Conservation (phyloP, 2,329 filamentous ascomycete species). For the Colletotrichum spaethianum region DNA sequence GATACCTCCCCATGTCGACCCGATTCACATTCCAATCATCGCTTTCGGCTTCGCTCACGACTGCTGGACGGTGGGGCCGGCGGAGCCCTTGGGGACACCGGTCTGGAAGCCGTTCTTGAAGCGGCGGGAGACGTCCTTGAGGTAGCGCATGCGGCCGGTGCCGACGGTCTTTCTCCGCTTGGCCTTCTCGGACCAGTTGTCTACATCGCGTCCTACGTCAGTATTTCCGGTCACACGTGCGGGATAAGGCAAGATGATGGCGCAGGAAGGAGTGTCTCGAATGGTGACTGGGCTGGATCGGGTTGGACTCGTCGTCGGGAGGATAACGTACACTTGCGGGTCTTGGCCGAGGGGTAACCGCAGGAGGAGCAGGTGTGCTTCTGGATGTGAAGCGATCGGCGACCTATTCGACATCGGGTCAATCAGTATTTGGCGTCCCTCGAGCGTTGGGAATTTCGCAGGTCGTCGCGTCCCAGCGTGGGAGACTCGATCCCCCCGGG, state of each 20-base stretch:
- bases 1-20: constrained; percentile 40
- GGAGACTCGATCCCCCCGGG: not conserved
- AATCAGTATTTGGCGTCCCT: constrained; percentile 20
- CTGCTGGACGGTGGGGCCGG: constrained; percentile 66
- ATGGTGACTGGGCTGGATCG: not conserved
- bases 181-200: constrained; percentile 99
- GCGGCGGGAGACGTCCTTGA: constrained; percentile 91
- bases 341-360: constrained; percentile 98
- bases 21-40: constrained; percentile 39
- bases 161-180: constrained; percentile 99
- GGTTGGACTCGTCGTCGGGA: constrained; percentile 27
- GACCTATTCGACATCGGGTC: constrained; percentile 69
- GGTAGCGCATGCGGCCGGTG: constrained; percentile 94
- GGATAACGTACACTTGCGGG: constrained; percentile 93
- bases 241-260: not conserved
- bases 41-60: constrained; percentile 56
- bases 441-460: constrained; percentile 25
- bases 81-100: constrained; percentile 87
- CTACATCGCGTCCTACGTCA: constrained; percentile 62
- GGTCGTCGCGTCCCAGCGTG: not conserved
- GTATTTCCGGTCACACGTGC: constrained; percentile 8
- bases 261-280: not conserved
- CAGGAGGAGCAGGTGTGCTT: constrained; percentile 97
- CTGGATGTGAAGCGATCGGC: constrained; percentile 98
- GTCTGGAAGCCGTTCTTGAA: constrained; percentile 99